Conservation (phyloP, 306 rosid genomes). For the Benincasa hispida region DNA sequence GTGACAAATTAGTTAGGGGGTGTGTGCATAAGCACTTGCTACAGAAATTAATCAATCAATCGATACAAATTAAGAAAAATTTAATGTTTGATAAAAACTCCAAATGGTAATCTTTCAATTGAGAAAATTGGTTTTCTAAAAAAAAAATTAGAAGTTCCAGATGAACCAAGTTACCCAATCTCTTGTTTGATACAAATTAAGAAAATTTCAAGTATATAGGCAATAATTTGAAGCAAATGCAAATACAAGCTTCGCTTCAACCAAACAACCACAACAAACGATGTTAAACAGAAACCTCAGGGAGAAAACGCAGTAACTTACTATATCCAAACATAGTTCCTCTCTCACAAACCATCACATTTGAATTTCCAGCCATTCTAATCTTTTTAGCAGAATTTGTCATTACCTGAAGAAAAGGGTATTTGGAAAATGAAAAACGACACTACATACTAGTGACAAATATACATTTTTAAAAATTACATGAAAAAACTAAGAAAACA, state of each 20-base stretch:
- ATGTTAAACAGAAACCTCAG: neutral
- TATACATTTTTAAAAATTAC: neutral
- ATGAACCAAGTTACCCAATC: neutral
- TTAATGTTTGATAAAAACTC: neutral
- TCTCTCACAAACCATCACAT: conserved; percentile 97
- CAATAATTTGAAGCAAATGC: neutral
- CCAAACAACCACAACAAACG: neutral
- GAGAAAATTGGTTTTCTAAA: neutral
- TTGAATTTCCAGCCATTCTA: conserved; percentile 87
- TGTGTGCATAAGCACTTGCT: no score
- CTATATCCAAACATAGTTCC: conserved; percentile 99
- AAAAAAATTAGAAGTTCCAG: neutral
- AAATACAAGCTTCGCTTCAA: neutral
- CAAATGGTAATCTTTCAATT: neutral
- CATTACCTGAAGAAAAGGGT: conserved; percentile 55
- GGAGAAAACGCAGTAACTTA: conserved; percentile 33
- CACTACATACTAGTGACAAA: neutral
- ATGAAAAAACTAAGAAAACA: conserved; percentile 1
- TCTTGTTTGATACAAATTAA: neutral
- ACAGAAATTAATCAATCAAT: neutral
- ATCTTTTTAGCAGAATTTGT: conserved; percentile 81
- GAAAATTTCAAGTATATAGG: neutral
- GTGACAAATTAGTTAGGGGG: no score
- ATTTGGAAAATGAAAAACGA: conserved; percentile 9
- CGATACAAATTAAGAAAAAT: neutral